These are phyloP conservation scores for Wickerhamomyces strasburgensis DNA, from an alignment of 805 yeast genomes.

Conservation along the genomic window DNA sequence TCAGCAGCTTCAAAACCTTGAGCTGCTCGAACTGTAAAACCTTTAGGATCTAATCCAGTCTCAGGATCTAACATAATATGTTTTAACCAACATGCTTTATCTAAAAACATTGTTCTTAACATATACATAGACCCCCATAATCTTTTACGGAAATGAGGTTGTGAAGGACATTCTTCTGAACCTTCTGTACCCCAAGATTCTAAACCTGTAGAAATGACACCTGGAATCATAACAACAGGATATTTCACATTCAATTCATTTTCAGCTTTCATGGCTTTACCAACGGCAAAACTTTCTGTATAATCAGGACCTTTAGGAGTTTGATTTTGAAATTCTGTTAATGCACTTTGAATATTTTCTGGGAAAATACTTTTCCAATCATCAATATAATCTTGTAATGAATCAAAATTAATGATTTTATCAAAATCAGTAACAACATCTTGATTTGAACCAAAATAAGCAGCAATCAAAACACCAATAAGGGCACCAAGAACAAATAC, in stretches of 20 bases:
- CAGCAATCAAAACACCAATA: constrained; percentile 61
- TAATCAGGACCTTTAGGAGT: constrained; percentile 36
- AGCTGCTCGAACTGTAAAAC: constrained; percentile 78
- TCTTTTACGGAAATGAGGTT: constrained; percentile 81
- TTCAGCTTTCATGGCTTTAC: constrained; percentile 52
- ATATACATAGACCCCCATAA: constrained; percentile 97
- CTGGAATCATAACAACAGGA: constrained; percentile 92
- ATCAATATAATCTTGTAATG: constrained; percentile 51
- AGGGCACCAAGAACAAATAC: constrained; percentile 68
- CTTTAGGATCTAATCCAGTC: constrained; percentile 91
- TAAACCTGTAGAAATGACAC: constrained; percentile 90
- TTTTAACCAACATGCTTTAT: constrained; percentile 89
- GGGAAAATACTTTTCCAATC: constrained; percentile 81
- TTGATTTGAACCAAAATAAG: constrained; percentile 48
- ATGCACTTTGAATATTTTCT: constrained; percentile 49
- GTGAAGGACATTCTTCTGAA: constrained; percentile 73
- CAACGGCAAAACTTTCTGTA: constrained; percentile 86
- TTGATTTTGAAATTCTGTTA: constrained; percentile 44
- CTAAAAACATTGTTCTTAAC: constrained; percentile 87
- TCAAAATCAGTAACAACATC: constrained; percentile 34
- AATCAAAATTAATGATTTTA: constrained; percentile 33
- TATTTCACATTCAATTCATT: constrained; percentile 51
- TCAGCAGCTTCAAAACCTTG: constrained; percentile 97
- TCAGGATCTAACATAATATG: constrained; percentile 84
- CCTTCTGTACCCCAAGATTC: constrained; percentile 89